Conservation (phyloP, 805 yeast genomes). For the Cyberlindnera saturnus region DNA sequence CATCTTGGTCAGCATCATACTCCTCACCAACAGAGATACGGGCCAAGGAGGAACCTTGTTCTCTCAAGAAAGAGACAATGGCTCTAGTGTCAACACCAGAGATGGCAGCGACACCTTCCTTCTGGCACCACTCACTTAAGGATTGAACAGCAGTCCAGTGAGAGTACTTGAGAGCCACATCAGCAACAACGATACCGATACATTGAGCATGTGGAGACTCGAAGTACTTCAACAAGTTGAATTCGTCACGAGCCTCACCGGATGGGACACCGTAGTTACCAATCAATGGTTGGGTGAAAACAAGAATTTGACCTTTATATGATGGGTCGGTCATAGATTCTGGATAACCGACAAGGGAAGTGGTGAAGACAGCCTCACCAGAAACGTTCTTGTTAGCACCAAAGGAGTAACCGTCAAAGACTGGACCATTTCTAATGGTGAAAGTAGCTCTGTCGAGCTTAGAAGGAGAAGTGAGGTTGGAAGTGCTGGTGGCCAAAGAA, state of each 20-base stretch:
- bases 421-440: constrained; percentile 88
- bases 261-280: constrained; percentile 99
- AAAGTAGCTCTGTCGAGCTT: constrained; percentile 76
- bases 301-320: constrained; percentile 92
- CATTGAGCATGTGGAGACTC: constrained; percentile 92
- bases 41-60: constrained; percentile 92
- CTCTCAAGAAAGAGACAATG: constrained; percentile 87
- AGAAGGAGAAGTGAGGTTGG: constrained; percentile 22
- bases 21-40: constrained; percentile 86
- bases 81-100: constrained; percentile 98
- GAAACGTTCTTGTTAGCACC: constrained; percentile 91
- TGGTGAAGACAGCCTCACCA: constrained; percentile 97
- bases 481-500: constrained; percentile 21
- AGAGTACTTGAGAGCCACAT: constrained; percentile 91
- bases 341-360: constrained; percentile 97
- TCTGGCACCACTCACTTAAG: constrained; percentile 90
- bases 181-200: constrained; percentile 93
- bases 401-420: constrained; percentile 87
- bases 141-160: constrained; percentile 99
- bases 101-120: constrained; percentile 94
- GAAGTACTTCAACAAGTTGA: constrained; percentile 78
- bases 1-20: constrained; percentile 87
- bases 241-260: constrained; percentile 72
- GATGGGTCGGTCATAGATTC: constrained; percentile 99
- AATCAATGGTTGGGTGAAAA: constrained; percentile 93